A percentile compares a stretch with the other conserved stretches of the same genome.
Conservation (phyloP, 106 monocot genomes). For the Alisma plantagoaquatica region DNA sequence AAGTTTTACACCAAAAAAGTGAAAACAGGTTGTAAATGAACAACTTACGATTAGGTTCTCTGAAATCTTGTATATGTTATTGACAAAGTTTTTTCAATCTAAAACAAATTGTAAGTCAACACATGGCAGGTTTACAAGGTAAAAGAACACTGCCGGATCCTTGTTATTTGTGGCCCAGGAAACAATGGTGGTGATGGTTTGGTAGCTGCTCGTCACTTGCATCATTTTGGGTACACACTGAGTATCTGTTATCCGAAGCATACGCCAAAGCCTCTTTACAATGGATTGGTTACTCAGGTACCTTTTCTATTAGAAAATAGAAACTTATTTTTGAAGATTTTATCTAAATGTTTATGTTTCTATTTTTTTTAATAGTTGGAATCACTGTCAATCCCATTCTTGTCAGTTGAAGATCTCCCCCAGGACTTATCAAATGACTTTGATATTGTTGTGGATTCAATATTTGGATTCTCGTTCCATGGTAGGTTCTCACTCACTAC, state of each 20-base stretch:
- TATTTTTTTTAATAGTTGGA: slow-evolving; percentile 54
- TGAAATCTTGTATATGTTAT: too few relatives aligned
- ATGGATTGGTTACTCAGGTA: slow-evolving; percentile 89
- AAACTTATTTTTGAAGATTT: too few relatives aligned
- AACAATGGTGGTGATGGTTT: slow-evolving; percentile 99
- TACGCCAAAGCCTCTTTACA: slow-evolving; percentile 59
- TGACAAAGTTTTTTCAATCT: too few relatives aligned
- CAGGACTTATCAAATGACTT: slow-evolving; percentile 54
- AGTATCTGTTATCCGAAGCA: slow-evolving; percentile 89
- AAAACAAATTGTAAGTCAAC: too few relatives aligned
- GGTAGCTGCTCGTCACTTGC: slow-evolving; percentile 82
- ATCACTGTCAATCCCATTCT: slow-evolving; percentile 64
- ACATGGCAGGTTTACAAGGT: slow-evolving; percentile 71
- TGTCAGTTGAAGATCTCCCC: slow-evolving; percentile 73
- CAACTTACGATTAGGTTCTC: too few relatives aligned
- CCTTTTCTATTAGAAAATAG: too few relatives aligned
- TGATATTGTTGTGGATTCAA: slow-evolving; percentile 84
- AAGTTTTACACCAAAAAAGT: too few relatives aligned
- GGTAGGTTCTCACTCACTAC: slow-evolving; percentile 28
- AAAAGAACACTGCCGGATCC: slow-evolving; percentile 49
- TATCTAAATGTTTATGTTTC: too few relatives aligned
- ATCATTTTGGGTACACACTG: slow-evolving; percentile 85
- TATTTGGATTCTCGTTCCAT: slow-evolving; percentile 96
- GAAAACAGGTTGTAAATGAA: too few relatives aligned
- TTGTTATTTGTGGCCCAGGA: slow-evolving; percentile 88